Evolutionary conservation across 345 rosid genomes (phyloP).

Genomic region (Durio zibethinus): DNA sequence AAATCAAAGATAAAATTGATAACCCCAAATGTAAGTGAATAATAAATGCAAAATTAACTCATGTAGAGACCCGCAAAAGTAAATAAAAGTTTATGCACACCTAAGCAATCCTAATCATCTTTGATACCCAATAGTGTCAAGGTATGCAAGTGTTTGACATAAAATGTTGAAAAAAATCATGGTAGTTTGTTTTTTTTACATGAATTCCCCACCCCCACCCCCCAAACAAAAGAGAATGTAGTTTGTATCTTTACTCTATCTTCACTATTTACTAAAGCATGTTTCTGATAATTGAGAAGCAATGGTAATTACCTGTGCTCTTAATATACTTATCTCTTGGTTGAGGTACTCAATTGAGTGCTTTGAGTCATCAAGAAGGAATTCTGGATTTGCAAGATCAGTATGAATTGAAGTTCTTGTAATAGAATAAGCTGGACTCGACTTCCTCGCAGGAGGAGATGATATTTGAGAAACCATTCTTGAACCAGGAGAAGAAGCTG

Average conservation of each 20-base stretch:
- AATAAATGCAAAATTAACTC: neutral
- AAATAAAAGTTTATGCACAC: neutral
- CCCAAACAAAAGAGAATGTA: neutral
- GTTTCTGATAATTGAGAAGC: neutral
- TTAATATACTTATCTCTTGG: conserved; percentile 53
- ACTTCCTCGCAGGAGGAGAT: conserved; percentile 42
- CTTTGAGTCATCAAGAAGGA: conserved; percentile 41
- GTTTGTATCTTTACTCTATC: neutral
- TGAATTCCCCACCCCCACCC: neutral
- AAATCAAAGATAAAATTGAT: neutral
- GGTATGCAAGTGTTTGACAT: too few relatives aligned
- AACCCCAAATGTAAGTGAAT: neutral
- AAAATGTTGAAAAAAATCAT: neutral
- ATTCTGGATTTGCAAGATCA: conserved; percentile 37
- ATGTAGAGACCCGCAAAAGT: neutral
- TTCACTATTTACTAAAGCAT: neutral
- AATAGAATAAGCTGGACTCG: conserved; percentile 46
- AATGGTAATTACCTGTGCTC: conserved; percentile 48
- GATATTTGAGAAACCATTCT: conserved; percentile 44
- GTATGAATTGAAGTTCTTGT: conserved; percentile 36
- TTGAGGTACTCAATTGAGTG: conserved; percentile 34
- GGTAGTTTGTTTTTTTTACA: neutral
- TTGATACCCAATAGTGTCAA: neutral
- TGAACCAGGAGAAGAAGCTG: conserved; percentile 37
- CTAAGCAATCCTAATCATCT: neutral